Conservation (phyloP, 2,329 filamentous ascomycete species). For the Didymella pinodella region DNA sequence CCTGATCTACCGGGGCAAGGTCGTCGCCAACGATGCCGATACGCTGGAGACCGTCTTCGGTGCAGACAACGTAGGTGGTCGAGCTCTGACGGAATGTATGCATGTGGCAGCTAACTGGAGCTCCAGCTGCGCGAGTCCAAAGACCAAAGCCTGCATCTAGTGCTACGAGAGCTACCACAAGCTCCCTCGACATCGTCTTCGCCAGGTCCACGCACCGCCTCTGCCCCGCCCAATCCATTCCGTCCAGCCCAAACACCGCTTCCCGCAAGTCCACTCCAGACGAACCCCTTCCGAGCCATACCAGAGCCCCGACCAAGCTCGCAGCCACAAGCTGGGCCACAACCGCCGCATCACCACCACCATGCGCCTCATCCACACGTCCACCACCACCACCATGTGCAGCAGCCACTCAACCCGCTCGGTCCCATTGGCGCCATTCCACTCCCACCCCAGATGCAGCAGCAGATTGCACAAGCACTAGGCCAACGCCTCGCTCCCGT, state of each 20-base stretch:
- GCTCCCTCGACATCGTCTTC: slow-evolving; percentile 19
- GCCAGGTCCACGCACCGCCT: slow-evolving; percentile 39
- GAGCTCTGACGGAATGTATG: neutral
- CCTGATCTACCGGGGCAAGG: slow-evolving; percentile 65
- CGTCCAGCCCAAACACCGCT: slow-evolving; percentile 29
- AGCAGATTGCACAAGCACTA: slow-evolving; percentile 37
- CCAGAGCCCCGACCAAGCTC: slow-evolving; percentile 38
- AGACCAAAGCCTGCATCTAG: slow-evolving; percentile 50
- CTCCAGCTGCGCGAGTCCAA: slow-evolving; percentile 46
- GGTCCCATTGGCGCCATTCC: slow-evolving; percentile 24
- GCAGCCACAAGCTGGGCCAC: slow-evolving; percentile 29
- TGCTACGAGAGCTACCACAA: slow-evolving; percentile 46
- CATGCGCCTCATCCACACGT: slow-evolving; percentile 21
- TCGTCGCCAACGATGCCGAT: slow-evolving; percentile 59
- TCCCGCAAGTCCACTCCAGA: slow-evolving; percentile 32
- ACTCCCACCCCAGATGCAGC: slow-evolving; percentile 36
- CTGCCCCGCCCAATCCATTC: slow-evolving; percentile 52
- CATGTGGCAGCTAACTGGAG: slow-evolving; percentile 23
- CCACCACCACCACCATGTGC: slow-evolving; percentile 30
- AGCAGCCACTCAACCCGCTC: slow-evolving; percentile 29
- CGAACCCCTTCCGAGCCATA: slow-evolving; percentile 43
- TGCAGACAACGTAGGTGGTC: slow-evolving; percentile 56
- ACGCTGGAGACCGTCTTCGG: slow-evolving; percentile 61
- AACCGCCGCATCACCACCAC: slow-evolving; percentile 25
- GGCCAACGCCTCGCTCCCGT: slow-evolving; percentile 25